Evolutionary conservation across 164 flowering plant species (phyloP).

Genomic region (Buxus sempervirens): DNA sequence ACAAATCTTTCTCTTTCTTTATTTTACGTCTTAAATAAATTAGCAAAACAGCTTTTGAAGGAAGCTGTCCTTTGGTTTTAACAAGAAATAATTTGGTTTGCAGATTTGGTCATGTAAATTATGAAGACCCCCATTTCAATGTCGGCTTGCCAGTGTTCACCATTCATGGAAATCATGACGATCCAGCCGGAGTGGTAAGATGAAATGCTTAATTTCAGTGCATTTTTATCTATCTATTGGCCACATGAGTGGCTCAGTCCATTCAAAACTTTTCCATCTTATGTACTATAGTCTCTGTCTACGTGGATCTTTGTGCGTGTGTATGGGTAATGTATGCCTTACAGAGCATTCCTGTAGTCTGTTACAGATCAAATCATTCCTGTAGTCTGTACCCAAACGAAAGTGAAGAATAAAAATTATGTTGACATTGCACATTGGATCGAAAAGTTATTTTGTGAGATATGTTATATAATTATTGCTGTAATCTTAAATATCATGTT

Average conservation of each 20-base stretch:
- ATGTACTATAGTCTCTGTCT: not conserved
- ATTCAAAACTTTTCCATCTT: not conserved
- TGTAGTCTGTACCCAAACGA: not conserved
- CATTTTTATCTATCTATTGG: not conserved
- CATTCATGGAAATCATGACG: conserved; percentile 99
- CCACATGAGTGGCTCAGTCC: not conserved
- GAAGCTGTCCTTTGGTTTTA: not conserved
- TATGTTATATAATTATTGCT: not conserved
- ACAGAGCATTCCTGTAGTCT: not conserved
- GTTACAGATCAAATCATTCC: too few relatives aligned
- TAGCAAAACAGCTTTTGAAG: not conserved
- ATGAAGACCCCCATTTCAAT: conserved; percentile 97
- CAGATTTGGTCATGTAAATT: conserved; percentile 99
- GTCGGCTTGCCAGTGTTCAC: conserved; percentile 98
- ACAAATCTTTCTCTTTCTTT: not conserved
- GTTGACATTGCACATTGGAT: not conserved
- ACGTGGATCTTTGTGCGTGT: not conserved
- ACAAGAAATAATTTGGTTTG: conserved; percentile 6
- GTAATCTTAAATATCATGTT: not conserved
- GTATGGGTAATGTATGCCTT: not conserved
- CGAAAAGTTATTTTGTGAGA: not conserved
- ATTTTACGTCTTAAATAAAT: not conserved
- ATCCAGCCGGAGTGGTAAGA: conserved; percentile 99
- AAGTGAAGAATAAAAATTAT: not conserved
- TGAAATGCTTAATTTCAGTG: not conserved